Base-by-base conservation (phyloP, 2,329 filamentous ascomycete species). In the Botrytis porri region DNA sequence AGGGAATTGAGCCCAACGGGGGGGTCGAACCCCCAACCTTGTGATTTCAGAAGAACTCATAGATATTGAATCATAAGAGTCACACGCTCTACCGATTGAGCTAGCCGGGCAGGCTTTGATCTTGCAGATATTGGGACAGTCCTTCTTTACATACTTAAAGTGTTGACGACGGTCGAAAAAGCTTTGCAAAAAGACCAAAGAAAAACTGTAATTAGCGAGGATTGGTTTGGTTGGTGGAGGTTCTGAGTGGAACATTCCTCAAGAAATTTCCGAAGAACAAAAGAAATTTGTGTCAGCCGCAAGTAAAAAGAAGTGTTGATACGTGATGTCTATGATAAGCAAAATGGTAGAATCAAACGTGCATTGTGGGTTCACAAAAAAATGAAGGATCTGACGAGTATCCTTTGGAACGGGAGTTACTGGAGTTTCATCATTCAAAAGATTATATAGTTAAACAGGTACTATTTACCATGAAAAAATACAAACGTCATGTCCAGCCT, bases 61-160 rank as follows among this genome's bases (percentile, higher is more conserved):
- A 29, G 35, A 54, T 54, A 54, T 14, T 39, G 61, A 43, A 67
- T 63, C 69, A 37, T 79, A 77, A 79, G 77, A 79, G 77, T 75
- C 78, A 77, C 77, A 79, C 77, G 78, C 78, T 79, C 78, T 78
- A 79, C 78, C 78, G 77, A 78, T 78, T 79, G 78, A 78, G 78
- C 78, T 78, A 77, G 72, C 77, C 76, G 75, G 77, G 77, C 75
- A 54, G 16, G 43, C 39, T 66, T 54, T 29, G 7, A 10, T 48
- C 0, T 66, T 37, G 20, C 54, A 14, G 32, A 39, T 48, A 0
- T 10, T 10, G 20, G 0, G 1, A 25, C 0, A 0, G 0, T 0
- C 3, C 0, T 1, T 22, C 25, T 48, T 9, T 48, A 25, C 0
- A 9, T 12, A 29, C 4, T 10, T 5, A 63, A 41, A 29, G 14